Evolutionary conservation across 2,329 filamentous ascomycete genomes (phyloP), one percentile per base, ranked within the genome.

Genomic region (Nigrospora sphaerica): DNA sequence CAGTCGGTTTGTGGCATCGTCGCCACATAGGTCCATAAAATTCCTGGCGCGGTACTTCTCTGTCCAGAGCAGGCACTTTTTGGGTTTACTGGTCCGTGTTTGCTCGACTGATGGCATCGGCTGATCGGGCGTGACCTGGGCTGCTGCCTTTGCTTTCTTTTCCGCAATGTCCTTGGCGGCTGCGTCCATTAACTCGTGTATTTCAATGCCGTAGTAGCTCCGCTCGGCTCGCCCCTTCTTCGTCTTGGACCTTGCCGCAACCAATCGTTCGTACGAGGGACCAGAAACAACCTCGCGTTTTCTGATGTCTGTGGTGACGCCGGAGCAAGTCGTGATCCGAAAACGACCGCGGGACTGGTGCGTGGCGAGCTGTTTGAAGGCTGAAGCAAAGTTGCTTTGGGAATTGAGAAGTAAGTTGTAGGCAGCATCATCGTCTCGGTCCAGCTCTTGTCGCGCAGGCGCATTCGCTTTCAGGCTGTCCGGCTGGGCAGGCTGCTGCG

Each of bases 1-100:
- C 49, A 85, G 78, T 49, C 93, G 81, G 64, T 98, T 95, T 23
- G 92, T 97, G 39, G 90, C 77, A 61, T 98, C 93, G 57, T 98
- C 93, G 28, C 95, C 95, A 41, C 95, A 88, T 0, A 98, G 74
- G 56, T 98, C 93, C 56, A 91, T 87, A 58, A 97, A 98, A 57
- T 83, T 92, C 50, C 82, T 81, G 28, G 93, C 93, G 33, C 93
- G 84, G 62, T 98, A 98, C 63, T 98, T 98, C 62, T 98, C 93
- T 0, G 92, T 95, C 93, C 93, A 98, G 61, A 98, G 72, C 32
- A 88, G 64, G 0, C 80, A 77, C 51, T 66, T 70, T 48, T 69
- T 75, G 1, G 65, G 59, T 49, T 68, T 75, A 50, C 68, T 74
- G 46, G 41, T 37, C 2, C 57, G 44, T 32, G 46, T 32, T 3